Percentiles rank a stretch among this genome's conserved stretches.
These are phyloP conservation scores for Candida neerlandica DNA, from an alignment of 1,139 yeast genomes.

Conservation along the genomic window DNA sequence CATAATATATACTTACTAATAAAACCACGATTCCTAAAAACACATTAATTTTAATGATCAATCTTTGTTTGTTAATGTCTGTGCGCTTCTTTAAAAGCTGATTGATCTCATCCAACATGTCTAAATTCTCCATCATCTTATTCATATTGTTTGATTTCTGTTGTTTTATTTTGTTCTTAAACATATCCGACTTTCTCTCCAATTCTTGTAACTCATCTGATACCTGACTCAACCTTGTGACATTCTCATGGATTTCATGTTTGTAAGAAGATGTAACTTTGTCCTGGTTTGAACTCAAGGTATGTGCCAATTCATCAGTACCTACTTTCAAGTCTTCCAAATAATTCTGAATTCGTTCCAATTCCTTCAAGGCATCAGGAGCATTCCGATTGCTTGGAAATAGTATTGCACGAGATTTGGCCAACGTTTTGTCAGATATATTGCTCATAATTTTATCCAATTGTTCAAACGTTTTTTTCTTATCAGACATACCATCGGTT, in stretches of 20 bases:
- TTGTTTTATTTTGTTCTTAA: conserved; percentile 27
- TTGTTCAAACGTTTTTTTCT: conserved; percentile 9
- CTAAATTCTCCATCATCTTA: conserved; percentile 34
- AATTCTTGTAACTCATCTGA: conserved; percentile 27
- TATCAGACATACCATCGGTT: conserved; percentile 2
- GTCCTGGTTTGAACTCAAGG: conserved; percentile 16
- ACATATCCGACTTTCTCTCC: conserved; percentile 30
- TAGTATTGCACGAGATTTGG: conserved; percentile 10
- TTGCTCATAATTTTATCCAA: conserved; percentile 13
- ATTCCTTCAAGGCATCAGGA: conserved; percentile 13
- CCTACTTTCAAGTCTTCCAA: conserved; percentile 14
- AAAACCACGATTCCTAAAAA: conserved; percentile 23
- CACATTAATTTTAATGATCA: conserved; percentile 4
- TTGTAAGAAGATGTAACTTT: conserved; percentile 26
- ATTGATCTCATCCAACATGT: conserved; percentile 36
- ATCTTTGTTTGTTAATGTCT: conserved; percentile 22
- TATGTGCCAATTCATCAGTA: conserved; percentile 12
- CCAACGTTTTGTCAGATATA: conserved; percentile 12
- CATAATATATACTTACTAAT: conserved; percentile 24
- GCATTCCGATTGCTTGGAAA: not conserved
- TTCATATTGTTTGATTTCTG: conserved; percentile 30
- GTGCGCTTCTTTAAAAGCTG: conserved; percentile 30
- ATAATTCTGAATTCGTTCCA: conserved; percentile 12
- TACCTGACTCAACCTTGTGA: conserved; percentile 33
- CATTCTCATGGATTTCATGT: conserved; percentile 29